Base-by-base conservation (phyloP, 2,329 filamentous ascomycete genomes). In the Curvularia lunata region DNA sequence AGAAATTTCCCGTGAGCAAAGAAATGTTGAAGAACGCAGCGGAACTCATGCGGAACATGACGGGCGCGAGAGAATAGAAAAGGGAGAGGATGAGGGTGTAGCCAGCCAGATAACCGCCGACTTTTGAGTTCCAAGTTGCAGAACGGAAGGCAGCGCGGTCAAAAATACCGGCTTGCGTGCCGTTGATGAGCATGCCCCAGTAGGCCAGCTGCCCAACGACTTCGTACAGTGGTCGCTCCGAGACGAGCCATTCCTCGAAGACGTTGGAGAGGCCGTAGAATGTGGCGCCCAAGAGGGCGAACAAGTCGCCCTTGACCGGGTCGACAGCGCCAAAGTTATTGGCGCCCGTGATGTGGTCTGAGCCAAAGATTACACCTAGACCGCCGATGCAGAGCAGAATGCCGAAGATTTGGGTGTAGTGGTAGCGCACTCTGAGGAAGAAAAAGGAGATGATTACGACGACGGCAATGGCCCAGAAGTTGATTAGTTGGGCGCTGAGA, bases 1-100 rank as follows among this genome's bases (percentile, higher is more conserved):
- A 99, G 81, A 98, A 98, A 79, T 96, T 97, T 68, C 88, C 91
- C 2, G 95, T 98, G 59, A 99, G 83, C 64, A 99, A 82, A 7
- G 90, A 94, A 71, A 98, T 96, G 78, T 99, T 96, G 82, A 97
- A 96, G 80, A 99, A 97, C 19, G 93, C 94, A 2, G 95, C 95
- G 16, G 87, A 91, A 27, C 90, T 90, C 81, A 98, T 90, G 64
- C 95, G 91, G 78, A 98, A 88, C 62, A 99, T 84, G 53, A 98
- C 80, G 0, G 95, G 95, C 0, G 91, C 92, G 3, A 95, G 82
- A 7, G 88, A 88, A 82, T 99, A 99, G 80, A 99, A 99, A 58
- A 95, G 79, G 52, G 85, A 82, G 21, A 99, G 84, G 58, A 88
- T 88, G 18, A 97, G 78, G 0, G 95, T 98, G 78, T 94, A 99